Conservation (phyloP, 1,284 basidiomycete genomes). For the Ustilago cynodontis region DNA sequence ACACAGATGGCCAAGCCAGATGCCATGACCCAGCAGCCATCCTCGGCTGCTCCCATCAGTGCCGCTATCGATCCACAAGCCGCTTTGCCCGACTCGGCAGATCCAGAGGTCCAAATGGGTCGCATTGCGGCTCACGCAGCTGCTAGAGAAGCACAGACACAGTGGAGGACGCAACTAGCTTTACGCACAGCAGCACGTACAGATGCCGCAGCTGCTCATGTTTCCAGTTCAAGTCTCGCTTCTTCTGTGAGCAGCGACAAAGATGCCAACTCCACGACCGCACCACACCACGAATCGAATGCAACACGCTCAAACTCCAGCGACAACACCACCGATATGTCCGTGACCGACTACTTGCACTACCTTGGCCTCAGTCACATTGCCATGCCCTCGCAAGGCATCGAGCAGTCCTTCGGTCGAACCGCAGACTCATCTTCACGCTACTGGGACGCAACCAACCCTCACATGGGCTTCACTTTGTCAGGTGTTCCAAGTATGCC, state of each 20-base stretch:
- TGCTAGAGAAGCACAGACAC: constrained; percentile 51
- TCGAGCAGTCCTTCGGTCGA: constrained; percentile 51
- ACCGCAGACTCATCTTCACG: constrained; percentile 5
- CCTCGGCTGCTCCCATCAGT: constrained; percentile 17
- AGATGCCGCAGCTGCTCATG: constrained; percentile 4
- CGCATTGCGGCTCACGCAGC: constrained; percentile 56
- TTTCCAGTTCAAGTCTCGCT: not conserved
- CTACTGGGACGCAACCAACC: constrained; percentile 45
- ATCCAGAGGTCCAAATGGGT: constrained; percentile 45
- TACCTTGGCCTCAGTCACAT: constrained; percentile 56
- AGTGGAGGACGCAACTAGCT: constrained; percentile 52
- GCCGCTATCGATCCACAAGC: constrained; percentile 24
- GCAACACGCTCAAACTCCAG: not conserved
- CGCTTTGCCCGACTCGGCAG: constrained; percentile 8
- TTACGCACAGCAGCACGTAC: constrained; percentile 28
- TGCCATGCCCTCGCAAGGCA: constrained; percentile 43
- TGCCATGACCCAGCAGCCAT: not conserved
- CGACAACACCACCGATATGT: constrained; percentile 19
- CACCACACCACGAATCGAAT: not conserved
- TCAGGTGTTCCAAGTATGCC: constrained; percentile 64
- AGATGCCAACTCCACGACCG: not conserved
- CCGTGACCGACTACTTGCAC: constrained; percentile 44
- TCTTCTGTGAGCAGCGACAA: not conserved
- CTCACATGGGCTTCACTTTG: constrained; percentile 52
- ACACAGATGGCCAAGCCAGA: constrained; percentile 26